Conservation (phyloP, 202 grass and related monocot genomes). For the Panicum virgatum region DNA sequence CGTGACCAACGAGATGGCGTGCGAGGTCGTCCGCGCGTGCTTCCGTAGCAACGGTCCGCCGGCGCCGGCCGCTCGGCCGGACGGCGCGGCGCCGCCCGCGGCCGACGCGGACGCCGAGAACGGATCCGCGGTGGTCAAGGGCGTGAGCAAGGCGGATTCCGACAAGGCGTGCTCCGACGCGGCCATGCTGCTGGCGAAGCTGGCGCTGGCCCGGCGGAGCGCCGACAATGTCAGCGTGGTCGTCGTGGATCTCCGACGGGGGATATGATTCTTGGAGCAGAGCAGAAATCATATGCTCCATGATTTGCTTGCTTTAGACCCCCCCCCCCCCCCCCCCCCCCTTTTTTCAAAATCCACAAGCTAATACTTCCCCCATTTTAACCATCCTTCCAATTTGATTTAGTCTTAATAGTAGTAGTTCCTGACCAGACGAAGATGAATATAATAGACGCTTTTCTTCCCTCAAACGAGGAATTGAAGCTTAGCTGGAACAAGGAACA, state of each 20-base stretch:
- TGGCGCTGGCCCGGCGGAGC: constrained; percentile 86
- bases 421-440: constrained; percentile 21
- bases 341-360: not conserved
- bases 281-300: constrained; percentile 15
- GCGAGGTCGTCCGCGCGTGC: constrained; percentile 74
- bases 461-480: not conserved
- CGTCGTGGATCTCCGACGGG: constrained; percentile 75
- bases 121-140: constrained; percentile 32
- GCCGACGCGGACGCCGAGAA: constrained; percentile 21
- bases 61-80: not conserved
- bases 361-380: not conserved
- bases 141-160: constrained; percentile 29
- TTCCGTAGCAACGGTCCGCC: constrained; percentile 58
- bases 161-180: constrained; percentile 80
- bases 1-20: constrained; percentile 85
- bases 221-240: constrained; percentile 86
- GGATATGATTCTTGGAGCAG: constrained; percentile 33
- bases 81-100: not conserved
- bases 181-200: constrained; percentile 86
- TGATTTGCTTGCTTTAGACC: constrained; percentile 14
- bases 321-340: too few species aligned
- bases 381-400: not conserved
- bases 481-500: not conserved
- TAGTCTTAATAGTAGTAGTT: constrained; percentile 16
- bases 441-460: constrained; percentile 9